Base-by-base conservation (phyloP, 2,329 filamentous ascomycete species). In the Claviceps sorghi region DNA sequence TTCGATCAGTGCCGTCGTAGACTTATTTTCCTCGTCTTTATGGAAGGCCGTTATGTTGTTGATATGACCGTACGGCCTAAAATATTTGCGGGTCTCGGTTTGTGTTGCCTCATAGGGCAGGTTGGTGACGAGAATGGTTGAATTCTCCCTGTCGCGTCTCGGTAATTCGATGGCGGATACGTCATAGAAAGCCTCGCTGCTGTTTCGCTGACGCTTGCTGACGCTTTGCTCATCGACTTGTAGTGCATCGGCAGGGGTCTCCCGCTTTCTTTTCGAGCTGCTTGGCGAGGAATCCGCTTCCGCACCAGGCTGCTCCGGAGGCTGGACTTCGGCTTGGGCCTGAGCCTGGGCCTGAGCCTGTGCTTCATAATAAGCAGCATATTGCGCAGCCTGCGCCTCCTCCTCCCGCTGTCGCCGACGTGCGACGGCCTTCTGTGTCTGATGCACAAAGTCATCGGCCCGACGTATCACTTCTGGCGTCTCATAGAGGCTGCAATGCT, bases 401-500 rank as follows among this genome's bases (percentile, higher is more conserved):
- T 80, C 79, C 64, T 90, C 86, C 49, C 75, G 74, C 56, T 83
- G 78, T 43, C 84, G 78, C 54, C 81, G 82, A 61, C 75, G 80
- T 42, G 72, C 73, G 47, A 88, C 75, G 41, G 69, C 73, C 63
- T 81, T 87, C 54, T 72, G 76, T 3, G 81, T 77, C 62, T 84
- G 84, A 58, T 88, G 80, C 9, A 86, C 82, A 54, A 82, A 79
- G 56, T 94, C 81, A 17, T 87, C 74, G 5, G 86, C 88, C 57
- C 76, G 75, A 52, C 89, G 83, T 8, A 96, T 74, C 48, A 83
- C 82, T 29, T 85, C 76, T 1, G 87, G 83, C 52, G 83, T 80
- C 66, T 96, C 91, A 61, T 95, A 90, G 61, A 95, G 88, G 65
- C 95, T 89, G 64, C 90, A 95, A 64, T 91, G 86, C 54, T 83